Evolutionary conservation across 2,329 filamentous ascomycete species (phyloP).

Genomic region (Trichoderma sp.): DNA sequence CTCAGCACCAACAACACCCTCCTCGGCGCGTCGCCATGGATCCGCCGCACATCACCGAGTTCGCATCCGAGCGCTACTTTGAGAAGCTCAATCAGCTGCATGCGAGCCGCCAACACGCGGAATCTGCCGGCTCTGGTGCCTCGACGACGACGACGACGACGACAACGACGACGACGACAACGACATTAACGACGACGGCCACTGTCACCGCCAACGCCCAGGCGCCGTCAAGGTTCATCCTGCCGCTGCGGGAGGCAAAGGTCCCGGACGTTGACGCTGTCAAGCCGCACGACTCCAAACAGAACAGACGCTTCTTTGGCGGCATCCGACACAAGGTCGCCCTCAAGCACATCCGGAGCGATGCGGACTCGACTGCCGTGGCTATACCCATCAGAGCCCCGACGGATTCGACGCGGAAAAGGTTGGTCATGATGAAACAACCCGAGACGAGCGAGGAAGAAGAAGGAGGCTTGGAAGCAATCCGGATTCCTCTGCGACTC

Average conservation of each 20-base stretch:
- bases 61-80: constrained; percentile 66
- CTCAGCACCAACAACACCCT: constrained; percentile 29
- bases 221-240: constrained; percentile 50
- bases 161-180: constrained; percentile 25
- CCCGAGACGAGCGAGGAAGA: too few relatives aligned
- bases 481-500: too few relatives aligned
- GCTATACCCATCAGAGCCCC: constrained; percentile 32
- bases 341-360: constrained; percentile 42
- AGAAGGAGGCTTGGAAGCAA: too few relatives aligned
- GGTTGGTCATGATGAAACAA: constrained; percentile 33
- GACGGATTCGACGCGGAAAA: constrained; percentile 39
- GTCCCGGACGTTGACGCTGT: constrained; percentile 38
- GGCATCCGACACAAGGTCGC: constrained; percentile 45
- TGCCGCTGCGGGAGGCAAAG: constrained; percentile 52
- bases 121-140: constrained; percentile 37
- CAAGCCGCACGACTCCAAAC: constrained; percentile 42
- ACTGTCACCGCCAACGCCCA: constrained; percentile 34
- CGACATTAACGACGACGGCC: constrained; percentile 5
- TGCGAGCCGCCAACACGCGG: constrained; percentile 45
- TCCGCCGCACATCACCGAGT: constrained; percentile 65
- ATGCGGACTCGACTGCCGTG: constrained; percentile 29
- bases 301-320: constrained; percentile 48
- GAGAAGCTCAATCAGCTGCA: constrained; percentile 61
- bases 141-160: constrained; percentile 19
- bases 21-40: constrained; percentile 53